Evolutionary conservation across 192 early-diverging fungal species (phyloP).

Genomic region (Coemansia sp.): DNA sequence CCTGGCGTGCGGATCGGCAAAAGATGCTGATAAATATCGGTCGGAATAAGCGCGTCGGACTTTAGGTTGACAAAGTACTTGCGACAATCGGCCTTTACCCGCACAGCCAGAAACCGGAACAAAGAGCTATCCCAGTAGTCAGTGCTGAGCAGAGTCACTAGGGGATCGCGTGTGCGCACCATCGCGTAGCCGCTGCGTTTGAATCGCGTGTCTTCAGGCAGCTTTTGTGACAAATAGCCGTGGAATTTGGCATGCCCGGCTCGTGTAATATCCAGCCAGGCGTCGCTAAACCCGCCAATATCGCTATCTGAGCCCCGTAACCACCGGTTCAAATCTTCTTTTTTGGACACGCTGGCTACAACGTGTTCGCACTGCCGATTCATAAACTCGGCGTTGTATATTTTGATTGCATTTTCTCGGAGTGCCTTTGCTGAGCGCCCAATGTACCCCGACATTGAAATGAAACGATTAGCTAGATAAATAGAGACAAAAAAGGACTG

Average conservation of each 20-base stretch:
- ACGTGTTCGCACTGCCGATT: constrained; percentile 71
- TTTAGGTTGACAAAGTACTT: constrained; percentile 94
- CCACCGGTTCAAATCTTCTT: constrained; percentile 72
- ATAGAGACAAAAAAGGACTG: neutral
- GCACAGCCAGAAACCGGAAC: constrained; percentile 80
- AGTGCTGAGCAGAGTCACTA: constrained; percentile 69
- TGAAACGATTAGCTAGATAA: neutral
- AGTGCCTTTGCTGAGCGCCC: constrained; percentile 36
- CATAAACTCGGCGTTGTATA: constrained; percentile 43
- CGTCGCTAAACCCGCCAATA: constrained; percentile 82
- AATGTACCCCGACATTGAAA: constrained; percentile 24
- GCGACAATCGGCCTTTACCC: constrained; percentile 76
- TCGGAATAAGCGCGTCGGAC: constrained; percentile 76
- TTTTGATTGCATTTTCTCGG: constrained; percentile 24
- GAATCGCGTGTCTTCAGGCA: constrained; percentile 71
- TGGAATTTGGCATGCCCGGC: constrained; percentile 67
- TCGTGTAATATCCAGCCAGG: constrained; percentile 71
- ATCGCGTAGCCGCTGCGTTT: constrained; percentile 91
- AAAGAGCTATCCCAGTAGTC: constrained; percentile 82
- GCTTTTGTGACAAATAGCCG: constrained; percentile 76
- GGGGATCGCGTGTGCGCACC: constrained; percentile 72
- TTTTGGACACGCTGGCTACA: constrained; percentile 64
- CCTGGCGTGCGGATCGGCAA: constrained; percentile 83
- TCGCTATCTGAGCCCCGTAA: constrained; percentile 86
- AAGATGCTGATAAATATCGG: constrained; percentile 92